A percentile compares a stretch with the other conserved stretches of the same genome.
These are phyloP conservation scores for Pyracantha coccinea DNA, from an alignment of 331 rosid genomes.

Conservation along the genomic window DNA sequence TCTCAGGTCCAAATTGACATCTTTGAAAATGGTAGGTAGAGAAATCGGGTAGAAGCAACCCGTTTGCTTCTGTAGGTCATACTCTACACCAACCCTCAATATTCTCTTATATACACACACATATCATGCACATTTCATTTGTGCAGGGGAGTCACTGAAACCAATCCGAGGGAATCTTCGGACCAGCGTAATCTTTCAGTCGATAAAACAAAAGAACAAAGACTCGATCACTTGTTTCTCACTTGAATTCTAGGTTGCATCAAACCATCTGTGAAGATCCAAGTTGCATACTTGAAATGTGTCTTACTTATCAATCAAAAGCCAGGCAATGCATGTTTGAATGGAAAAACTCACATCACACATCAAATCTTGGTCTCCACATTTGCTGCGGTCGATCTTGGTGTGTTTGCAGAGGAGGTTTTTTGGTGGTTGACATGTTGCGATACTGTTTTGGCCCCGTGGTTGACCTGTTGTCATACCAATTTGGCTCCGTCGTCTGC, in stretches of 20 bases:
- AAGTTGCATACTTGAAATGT: background rate
- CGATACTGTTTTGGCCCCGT: conserved; percentile 5
- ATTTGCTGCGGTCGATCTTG: conserved; percentile 12
- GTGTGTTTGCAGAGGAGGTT: background rate
- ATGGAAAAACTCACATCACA: background rate
- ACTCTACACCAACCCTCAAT: too few species aligned
- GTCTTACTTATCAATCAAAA: background rate
- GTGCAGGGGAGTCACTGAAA: too few species aligned
- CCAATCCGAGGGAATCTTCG: too few species aligned
- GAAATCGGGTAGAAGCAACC: too few species aligned
- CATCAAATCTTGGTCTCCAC: conserved; percentile 24
- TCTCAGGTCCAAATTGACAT: too few species aligned
- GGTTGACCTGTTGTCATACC: conserved; percentile 1
- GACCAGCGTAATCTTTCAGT: too few species aligned
- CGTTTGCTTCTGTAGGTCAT: too few species aligned
- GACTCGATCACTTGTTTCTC: background rate
- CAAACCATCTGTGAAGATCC: too few species aligned
- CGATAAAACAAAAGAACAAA: background rate
- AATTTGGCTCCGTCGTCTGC: conserved; percentile 19
- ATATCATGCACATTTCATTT: too few species aligned
- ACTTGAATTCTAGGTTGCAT: background rate
- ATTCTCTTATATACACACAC: too few species aligned
- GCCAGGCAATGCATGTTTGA: background rate
- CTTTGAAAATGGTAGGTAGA: too few species aligned
- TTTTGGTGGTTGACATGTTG: background rate